Base-by-base conservation (phyloP, 306 rosid species). In the Trifolium subterraneum region DNA sequence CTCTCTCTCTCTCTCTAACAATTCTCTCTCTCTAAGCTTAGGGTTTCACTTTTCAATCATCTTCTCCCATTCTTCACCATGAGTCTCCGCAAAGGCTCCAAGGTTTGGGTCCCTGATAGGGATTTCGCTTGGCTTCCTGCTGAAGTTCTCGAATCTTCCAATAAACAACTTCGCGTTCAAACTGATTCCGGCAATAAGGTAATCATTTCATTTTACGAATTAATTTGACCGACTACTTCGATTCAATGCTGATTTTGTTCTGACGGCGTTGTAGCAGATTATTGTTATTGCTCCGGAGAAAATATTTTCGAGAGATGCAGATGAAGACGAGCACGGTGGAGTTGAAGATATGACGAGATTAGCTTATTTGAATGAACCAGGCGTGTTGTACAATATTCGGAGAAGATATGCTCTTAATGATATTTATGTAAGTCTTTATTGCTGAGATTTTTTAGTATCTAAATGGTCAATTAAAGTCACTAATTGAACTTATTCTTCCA, bases 241-340 rank as follows among this genome's bases (percentile, higher is more conserved):
- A 15, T 12, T 15, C 10, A 56, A 56, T 56, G 59, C 10, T 45
- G 52, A 15, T 65, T 51, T 36, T 29, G 52, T 8, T 74, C 16
- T 44, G 41, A 62, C 35, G 4, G 33, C 19, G 60, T 55, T 27
- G 14, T 51, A 56, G 68, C 78, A 91, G 98, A 88, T 94, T 48
- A 70, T 62, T 82, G 86, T 81, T 35, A 20, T 63, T 54, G 27
- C 31, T 7, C 89, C 90, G 13, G 90, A 84, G 81, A 88, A 88
- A 79, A 64, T 94, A 39, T 86, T 84, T 19, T 89, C 87, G 33
- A 83, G 98, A 73, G 98, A 94, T 35, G 93, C 93, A 4, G 98
- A 94, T 22, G 97, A 93, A 83, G 98, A 94, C 56, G 98, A 94
- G 63, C 98, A 88, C 14, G 98, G 94, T 0, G 98, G 98, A 75